A percentile compares a stretch with the other conserved stretches of the same genome.
Conservation (phyloP, 495 filamentous ascomycete genomes). For the Penicillium salamii region DNA sequence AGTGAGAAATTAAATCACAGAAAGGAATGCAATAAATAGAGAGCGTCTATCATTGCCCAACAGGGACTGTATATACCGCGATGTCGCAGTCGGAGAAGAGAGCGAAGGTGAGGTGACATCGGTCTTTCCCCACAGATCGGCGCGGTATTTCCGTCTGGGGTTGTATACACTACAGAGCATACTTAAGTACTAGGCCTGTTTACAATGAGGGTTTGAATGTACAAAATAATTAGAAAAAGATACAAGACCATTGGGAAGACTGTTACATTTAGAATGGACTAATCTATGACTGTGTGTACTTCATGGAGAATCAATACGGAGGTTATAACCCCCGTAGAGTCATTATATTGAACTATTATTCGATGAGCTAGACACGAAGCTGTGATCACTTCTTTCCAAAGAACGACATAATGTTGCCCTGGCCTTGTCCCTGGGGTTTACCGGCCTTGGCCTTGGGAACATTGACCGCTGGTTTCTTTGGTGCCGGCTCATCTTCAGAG, state of each 20-base stretch:
- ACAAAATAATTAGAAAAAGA: too few species aligned
- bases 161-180: too few species aligned
- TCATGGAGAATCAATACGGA: too few species aligned
- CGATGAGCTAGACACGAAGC: too few species aligned
- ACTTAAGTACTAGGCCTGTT: too few species aligned
- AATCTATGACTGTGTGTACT: too few species aligned
- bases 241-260: too few species aligned
- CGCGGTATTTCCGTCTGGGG: conserved; percentile 9
- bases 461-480: conserved; percentile 52
- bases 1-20: conserved; percentile 4
- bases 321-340: too few species aligned
- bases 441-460: conserved; percentile 57
- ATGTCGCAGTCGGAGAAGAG: conserved; percentile 10
- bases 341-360: neutral
- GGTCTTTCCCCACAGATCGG: conserved; percentile 22
- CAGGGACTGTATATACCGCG: too few species aligned
- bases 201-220: too few species aligned
- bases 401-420: conserved; percentile 93
- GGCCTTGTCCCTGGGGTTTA: conserved; percentile 50
- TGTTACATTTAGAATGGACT: too few species aligned
- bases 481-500: conserved; percentile 82
- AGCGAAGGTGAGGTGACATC: conserved; percentile 23
- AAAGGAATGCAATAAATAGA: conserved; percentile 8
- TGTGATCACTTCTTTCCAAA: conserved; percentile 73
- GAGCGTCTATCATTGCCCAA: conserved; percentile 22